Evolutionary conservation across 176 grass and related monocot genomes (phyloP), one percentile per base, ranked within the genome.

Genomic region (Oropetium thomaeum): DNA sequence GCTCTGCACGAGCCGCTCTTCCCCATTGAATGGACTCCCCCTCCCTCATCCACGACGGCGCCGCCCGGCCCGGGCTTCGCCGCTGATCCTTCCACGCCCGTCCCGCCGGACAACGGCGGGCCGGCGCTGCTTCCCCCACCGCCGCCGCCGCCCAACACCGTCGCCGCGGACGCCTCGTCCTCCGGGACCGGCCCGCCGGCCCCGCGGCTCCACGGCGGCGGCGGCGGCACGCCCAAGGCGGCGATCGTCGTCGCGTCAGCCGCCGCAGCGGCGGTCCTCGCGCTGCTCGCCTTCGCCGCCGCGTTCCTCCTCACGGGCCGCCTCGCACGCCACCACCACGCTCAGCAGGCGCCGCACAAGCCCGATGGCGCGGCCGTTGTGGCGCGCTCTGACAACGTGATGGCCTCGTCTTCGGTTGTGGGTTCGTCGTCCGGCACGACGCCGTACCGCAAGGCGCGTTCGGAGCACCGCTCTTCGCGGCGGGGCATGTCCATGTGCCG

Each of bases 21-120:
- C 60, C 93, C 93, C 20, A 90, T 93, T 10, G 76, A 97, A 42
- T 97, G 85, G 90, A 97, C 90, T 0, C 93, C 93, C 3, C 90
- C 93, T 1, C 90, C 93, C 20, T 86, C n/a, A n/a, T n/a, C 92
- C 5, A 73, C 75, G 32, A 71, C 75, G 1, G 65, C 83, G 5
- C 83, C 86, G 0, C 77, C 92, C 0, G 11, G 77, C 1, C 89
- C 86, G 41, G 89, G 76, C 9, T 84, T 84, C 40, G 22, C 82
- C 59, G 33, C 75, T 43, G 80, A 90, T 48, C 92, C 77, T 3
- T 76, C 76, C 60, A 92, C 67, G 16, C 89, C 81, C 1, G 73
- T 58, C 0, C 82, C 71, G 0, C 63, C 81, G 9, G 76, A 74
- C 43, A 53, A 78, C 32, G 82, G 70, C 4, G 78, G 44, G n/a